These are phyloP conservation scores for Helminthosporium solani DNA, from an alignment of 2,329 filamentous ascomycete species.

Conservation along the genomic window DNA sequence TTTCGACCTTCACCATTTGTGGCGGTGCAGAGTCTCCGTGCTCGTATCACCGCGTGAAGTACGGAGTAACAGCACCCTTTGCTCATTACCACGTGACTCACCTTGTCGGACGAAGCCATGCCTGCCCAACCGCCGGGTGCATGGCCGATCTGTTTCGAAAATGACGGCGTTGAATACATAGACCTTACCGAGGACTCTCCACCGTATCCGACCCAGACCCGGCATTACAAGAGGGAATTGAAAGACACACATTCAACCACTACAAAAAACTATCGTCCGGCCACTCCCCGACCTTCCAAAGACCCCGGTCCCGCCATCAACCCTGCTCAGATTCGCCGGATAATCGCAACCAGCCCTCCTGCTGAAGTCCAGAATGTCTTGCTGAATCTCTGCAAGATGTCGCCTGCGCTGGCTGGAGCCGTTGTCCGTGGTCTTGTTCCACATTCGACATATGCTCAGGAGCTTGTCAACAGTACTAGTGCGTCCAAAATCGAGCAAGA, in stretches of 20 bases:
- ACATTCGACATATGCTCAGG: slow-evolving; percentile 29
- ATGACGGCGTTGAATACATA: neutral
- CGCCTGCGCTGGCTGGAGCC: slow-evolving; percentile 35
- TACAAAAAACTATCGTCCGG: neutral
- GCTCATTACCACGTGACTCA: neutral
- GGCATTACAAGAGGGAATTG: slow-evolving; percentile 11
- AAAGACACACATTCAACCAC: slow-evolving; percentile 2
- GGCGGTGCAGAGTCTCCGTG: neutral
- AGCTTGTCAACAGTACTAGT: neutral
- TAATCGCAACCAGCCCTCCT: slow-evolving; percentile 26
- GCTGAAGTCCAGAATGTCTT: slow-evolving; percentile 23
- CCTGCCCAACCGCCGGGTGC: neutral
- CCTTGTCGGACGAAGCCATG: neutral
- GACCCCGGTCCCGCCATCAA: slow-evolving; percentile 10
- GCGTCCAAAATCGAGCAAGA: neutral
- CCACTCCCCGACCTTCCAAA: neutral
- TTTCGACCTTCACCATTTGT: neutral
- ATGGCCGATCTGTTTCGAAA: neutral
- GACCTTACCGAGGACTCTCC: neutral
- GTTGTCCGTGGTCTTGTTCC: slow-evolving; percentile 35
- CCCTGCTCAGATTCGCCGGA: slow-evolving; percentile 28
- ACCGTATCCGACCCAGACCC: slow-evolving; percentile 1
- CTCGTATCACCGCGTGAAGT: no score
- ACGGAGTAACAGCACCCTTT: no score
- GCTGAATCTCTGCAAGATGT: slow-evolving; percentile 31